Evolutionary conservation across 345 rosid species (phyloP), one percentile per base, ranked within the genome.

Genomic region (Euphorbia lathyris): DNA sequence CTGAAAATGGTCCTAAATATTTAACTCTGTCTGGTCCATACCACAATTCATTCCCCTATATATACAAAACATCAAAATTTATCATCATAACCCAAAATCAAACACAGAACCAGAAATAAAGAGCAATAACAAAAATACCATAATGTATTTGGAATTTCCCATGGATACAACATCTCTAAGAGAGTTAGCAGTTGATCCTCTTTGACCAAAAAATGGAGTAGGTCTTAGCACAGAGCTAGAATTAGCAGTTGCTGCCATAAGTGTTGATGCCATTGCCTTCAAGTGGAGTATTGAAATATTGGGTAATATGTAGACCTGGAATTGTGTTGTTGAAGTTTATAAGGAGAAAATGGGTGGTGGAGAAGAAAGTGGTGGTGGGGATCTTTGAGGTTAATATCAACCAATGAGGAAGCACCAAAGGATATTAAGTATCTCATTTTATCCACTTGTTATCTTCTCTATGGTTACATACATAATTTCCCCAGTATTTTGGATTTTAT

Each of bases 11-110:
- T 79, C 97, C 98, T 83, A 91, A 81, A 80, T 92, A 92, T 82
- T 95, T 94, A 72, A 91, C 90, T 77, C 97, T 87, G 83, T 91
- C 97, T 38, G 96, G 96, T 73, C 97, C 98, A 67, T 94, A 91
- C 98, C 97, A 94, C 81, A 91, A 81, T 0, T 91, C 88, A 74
- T 86, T 87, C 45, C 89, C 87, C 95, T 91, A 40, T 3, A 51
- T 2, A 19, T 19, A 51, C 20, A n/a, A 19, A 48, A 17, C 17
- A 48, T 48, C 17, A 48, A 48, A 51, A 5, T 14, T 40, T 14
- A 48, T 2, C 19, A 48, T 52, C 72, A 77, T 25, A 38, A 68
- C 20, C 30, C 7, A 68, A n/a, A 38, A 65, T 13, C 42, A 58
- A 58, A 36, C 45, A 23, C 43, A 38, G 4, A 6, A 34, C 8